Base-by-base conservation (phyloP, 2,329 filamentous ascomycete genomes). In the Ploettnerulaceae sp. region DNA sequence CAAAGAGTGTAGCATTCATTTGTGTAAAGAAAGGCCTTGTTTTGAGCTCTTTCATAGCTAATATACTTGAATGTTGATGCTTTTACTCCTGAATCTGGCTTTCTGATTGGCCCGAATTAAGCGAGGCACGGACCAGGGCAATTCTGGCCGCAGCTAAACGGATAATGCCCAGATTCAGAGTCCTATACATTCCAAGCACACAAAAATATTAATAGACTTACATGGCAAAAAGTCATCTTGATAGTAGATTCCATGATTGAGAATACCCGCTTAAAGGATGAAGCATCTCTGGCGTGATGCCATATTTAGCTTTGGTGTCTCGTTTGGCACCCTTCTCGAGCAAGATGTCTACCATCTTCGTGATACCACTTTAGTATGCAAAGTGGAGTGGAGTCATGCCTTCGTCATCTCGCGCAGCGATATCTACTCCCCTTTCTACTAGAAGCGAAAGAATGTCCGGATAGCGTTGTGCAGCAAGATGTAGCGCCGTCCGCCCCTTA, bases 401-500 rank as follows among this genome's bases (percentile, higher is more conserved):
- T n/a, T n/a, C n/a, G n/a, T n/a, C n/a, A n/a, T n/a, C n/a, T n/a
- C n/a, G n/a, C n/a, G n/a, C n/a, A n/a, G n/a, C n/a, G n/a, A n/a
- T n/a, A n/a, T n/a, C n/a, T n/a, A n/a, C n/a, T n/a, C n/a, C n/a
- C n/a, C n/a, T n/a, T n/a, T n/a, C n/a, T n/a, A n/a, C n/a, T n/a
- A n/a, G n/a, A n/a, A n/a, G n/a, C n/a, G n/a, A n/a, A n/a, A n/a
- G n/a, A n/a, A n/a, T n/a, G n/a, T n/a, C n/a, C n/a, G 20, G 25
- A 37, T 37, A 37, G 35, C 35, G 2, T 4, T 25, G 35, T 37
- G 35, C 35, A 37, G 35, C 20, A 37, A 37, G 35, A 14, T 37
- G 20, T 37, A 37, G 35, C 8, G 35, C 35, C 35, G 35, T 37
- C 35, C 14, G 35, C 35, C 35, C 35, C 21, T 37, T 37, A 7